Evolutionary conservation across 768 basidiomycete genomes (phyloP), one percentile per base, ranked within the genome.

Genomic region (Boletales sp.): DNA sequence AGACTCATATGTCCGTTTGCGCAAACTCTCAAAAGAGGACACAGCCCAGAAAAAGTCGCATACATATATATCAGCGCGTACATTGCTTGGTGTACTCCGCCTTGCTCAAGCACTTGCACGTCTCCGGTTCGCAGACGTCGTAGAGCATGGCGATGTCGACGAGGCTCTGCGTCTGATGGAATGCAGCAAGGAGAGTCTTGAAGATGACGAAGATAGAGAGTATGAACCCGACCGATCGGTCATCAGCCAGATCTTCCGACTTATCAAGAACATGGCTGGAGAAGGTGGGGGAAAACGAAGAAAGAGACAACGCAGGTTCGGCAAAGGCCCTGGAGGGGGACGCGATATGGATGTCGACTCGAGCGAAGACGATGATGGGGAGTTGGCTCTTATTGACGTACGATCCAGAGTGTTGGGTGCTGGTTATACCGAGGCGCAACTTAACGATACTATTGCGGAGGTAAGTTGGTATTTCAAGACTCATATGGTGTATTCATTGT

Each of bases 141-240:
- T 98, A 36, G 84, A 84, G 43, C 82, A 85, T 49, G 77, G 80
- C 35, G 96, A 99, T 64, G 94, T 99, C 12, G 94, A 98, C 62
- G 96, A 98, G 70, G 96, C 96, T 2, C 74, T 99, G 54, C 84
- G 96, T 35, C 74, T 99, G 53, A 98, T 99, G 94, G 92, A 94
- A 51, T 92, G 90, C 58, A 92, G 89, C 72, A 99, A 98, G 69
- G 88, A 90, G 62, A 91, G 86, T 61, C 72, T 99, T 58, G 76
- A 83, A 48, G 90, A 94, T 40, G 90, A 91, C 11, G 80, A 82
- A 17, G 86, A 87, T 38, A 76, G 77, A 39, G 86, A 83, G 32
- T 71, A 73, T 28, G 86, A 87, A 32, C 74, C 75, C 5, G 95
- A 99, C 64, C 80, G 82, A 56, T 91, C 94, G 18, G 76, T 80